Conservation (phyloP, 106 monocot genomes). For the Cymbidium sinense region DNA sequence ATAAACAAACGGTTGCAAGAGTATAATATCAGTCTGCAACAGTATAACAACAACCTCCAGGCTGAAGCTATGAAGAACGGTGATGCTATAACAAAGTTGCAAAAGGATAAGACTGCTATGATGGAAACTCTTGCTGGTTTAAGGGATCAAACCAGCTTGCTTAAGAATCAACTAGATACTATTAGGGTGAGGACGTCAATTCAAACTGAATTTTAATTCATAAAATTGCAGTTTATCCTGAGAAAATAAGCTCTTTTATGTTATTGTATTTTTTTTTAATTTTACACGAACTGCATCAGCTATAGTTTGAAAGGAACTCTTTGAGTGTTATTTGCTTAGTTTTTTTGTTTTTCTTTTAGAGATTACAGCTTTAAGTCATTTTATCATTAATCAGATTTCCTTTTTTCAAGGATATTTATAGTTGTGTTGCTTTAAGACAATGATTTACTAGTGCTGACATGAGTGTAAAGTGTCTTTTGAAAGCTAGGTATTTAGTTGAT, state of each 20-base stretch:
- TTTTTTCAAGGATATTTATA: not conserved
- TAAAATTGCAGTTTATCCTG: not conserved
- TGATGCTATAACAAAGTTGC: conserved; percentile 50
- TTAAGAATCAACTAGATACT: conserved; percentile 61
- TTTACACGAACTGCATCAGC: not conserved
- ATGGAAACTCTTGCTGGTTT: conserved; percentile 52
- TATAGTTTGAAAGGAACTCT: not conserved
- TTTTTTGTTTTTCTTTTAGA: not conserved
- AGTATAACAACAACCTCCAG: conserved; percentile 87
- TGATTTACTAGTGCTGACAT: not conserved
- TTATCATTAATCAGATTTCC: not conserved
- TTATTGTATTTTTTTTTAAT: not conserved
- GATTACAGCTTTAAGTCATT: no score
- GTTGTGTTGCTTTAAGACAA: not conserved
- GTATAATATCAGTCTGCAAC: conserved; percentile 82
- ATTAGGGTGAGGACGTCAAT: conserved; percentile 55
- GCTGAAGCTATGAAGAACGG: conserved; percentile 45
- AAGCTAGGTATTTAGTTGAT: not conserved
- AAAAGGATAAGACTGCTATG: conserved; percentile 72
- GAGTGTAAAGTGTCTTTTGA: not conserved
- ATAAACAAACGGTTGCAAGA: conserved; percentile 72
- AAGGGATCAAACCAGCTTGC: conserved; percentile 41
- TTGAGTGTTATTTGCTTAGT: not conserved
- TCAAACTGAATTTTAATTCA: not conserved
- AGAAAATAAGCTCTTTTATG: not conserved